Percentiles rank a stretch among this genome's conserved stretches.
phyloP scores from a whole-genome alignment of 2,329 filamentous ascomycete species.

The Rachicladosporium sp. region DNA sequence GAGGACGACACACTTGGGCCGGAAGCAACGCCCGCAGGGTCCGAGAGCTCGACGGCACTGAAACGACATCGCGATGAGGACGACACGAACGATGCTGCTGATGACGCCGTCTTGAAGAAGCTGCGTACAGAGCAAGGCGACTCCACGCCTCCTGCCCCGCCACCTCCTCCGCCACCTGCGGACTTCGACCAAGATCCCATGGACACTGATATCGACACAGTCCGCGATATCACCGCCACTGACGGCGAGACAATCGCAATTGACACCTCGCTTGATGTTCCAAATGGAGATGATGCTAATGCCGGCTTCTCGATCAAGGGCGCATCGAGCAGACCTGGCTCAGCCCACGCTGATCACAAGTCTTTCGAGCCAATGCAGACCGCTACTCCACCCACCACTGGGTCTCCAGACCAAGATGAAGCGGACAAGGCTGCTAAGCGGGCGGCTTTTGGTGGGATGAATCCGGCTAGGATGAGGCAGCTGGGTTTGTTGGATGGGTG shows the following conservation, averaged over 20 bases:
- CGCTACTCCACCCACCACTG: conserved; percentile 31
- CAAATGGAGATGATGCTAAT: conserved; percentile 9
- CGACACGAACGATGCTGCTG: conserved; percentile 24
- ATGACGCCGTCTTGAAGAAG: conserved; percentile 18
- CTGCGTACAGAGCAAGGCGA: conserved; percentile 17
- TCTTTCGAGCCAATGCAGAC: conserved; percentile 29
- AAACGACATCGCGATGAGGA: conserved; percentile 18
- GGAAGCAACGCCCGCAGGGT: conserved; percentile 14
- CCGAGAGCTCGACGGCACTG: conserved; percentile 11
- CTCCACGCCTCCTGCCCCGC: conserved; percentile 25
- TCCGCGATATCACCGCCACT: neutral
- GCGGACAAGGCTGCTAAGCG: conserved; percentile 15
- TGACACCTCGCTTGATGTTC: conserved; percentile 17
- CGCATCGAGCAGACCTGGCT: conserved; percentile 9
- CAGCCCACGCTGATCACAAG: conserved; percentile 9
- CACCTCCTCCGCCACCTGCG: conserved; percentile 30
- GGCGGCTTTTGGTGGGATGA: conserved; percentile 21
- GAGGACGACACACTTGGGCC: conserved; percentile 17
- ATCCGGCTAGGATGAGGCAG: conserved; percentile 24
- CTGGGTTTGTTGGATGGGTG: conserved; percentile 18
- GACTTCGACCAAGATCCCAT: conserved; percentile 5
- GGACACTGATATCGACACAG: conserved; percentile 4
- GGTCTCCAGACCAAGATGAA: conserved; percentile 23
- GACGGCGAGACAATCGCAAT: conserved; percentile 11
- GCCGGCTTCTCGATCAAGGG: conserved; percentile 17